Evolutionary conservation across 768 basidiomycete genomes (phyloP), one percentile per base, ranked within the genome.

Genomic region (Leccinum uliginosum): DNA sequence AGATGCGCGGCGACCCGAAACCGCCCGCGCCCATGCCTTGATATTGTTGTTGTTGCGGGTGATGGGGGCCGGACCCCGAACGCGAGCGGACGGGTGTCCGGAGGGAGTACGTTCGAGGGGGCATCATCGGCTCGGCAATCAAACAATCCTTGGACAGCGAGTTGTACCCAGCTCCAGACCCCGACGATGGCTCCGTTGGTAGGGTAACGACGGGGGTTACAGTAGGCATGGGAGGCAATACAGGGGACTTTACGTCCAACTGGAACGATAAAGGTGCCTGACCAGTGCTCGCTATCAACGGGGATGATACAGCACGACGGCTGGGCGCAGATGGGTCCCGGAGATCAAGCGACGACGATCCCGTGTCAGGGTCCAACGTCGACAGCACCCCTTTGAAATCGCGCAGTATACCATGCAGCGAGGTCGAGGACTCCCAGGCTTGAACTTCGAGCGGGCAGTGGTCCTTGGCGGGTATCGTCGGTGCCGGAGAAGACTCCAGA

Each of bases 321-420:
- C 77, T 71, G 53, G 86, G 80, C 5, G 80, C 81, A 10, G 83
- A 82, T 7, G 87, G 87, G 68, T 89, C 85, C 58, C 74, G 78
- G 46, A 91, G 80, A 67, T 85, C 85, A 55, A 91, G 74, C 23
- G 77, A 69, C 47, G 80, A 70, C 27, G 80, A 68, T 40, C 72
- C 71, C 47, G 78, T 75, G 34, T 78, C 74, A 48, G 84, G 79
- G 60, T 86, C 88, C 59, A 90, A 73, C 57, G 85, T 81, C 59
- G 80, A 81, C 55, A 91, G 76, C 71, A 86, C 82, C 55, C 86
- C 88, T 71, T 83, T 80, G 72, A 93, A 86, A 58, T 91, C 85
- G 61, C 79, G 81, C 50, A 91, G 74, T 59, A 91, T 80, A 40
- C 84, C 86, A 65, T 76, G 78, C 34, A 89, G 70, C 5, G 81